Conservation (phyloP, 768 basidiomycete species). For the Multifurca ochricompacta region DNA sequence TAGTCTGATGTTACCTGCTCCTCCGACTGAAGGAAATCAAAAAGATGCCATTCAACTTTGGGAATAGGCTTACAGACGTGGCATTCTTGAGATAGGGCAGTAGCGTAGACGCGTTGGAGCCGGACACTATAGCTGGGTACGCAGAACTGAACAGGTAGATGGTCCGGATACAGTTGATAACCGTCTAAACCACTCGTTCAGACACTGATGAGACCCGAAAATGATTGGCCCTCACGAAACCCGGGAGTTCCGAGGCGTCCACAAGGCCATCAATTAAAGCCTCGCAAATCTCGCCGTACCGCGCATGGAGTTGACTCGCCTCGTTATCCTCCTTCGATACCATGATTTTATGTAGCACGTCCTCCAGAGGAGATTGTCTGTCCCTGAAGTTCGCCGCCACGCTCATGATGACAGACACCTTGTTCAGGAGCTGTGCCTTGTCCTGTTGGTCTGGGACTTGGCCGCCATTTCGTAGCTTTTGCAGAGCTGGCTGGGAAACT, state of each 20-base stretch:
- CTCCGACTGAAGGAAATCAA: slow-evolving; percentile 46
- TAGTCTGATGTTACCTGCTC: slow-evolving; percentile 82
- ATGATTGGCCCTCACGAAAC: slow-evolving; percentile 48
- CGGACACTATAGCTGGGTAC: slow-evolving; percentile 78
- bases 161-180: slow-evolving; percentile 77
- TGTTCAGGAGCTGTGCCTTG: slow-evolving; percentile 49
- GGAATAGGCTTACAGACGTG: slow-evolving; percentile 47
- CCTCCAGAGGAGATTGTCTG: slow-evolving; percentile 75
- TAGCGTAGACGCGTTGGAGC: slow-evolving; percentile 73
- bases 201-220: neutral
- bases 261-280: slow-evolving; percentile 81
- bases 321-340: slow-evolving; percentile 56
- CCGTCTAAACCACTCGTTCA: slow-evolving; percentile 41
- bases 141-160: slow-evolving; percentile 78
- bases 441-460: slow-evolving; percentile 32
- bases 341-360: slow-evolving; percentile 77
- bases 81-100: slow-evolving; percentile 87
- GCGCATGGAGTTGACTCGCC: slow-evolving; percentile 45
- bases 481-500: slow-evolving; percentile 22
- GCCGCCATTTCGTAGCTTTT: slow-evolving; percentile 26
- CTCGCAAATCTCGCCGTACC: slow-evolving; percentile 80
- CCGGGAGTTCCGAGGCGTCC: slow-evolving; percentile 73
- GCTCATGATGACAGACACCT: slow-evolving; percentile 79
- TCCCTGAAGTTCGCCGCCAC: slow-evolving; percentile 79
- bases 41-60: neutral